Evolutionary conservation across 2,329 filamentous ascomycete species (phyloP).

Genomic region (Paecilomyces sp.): DNA sequence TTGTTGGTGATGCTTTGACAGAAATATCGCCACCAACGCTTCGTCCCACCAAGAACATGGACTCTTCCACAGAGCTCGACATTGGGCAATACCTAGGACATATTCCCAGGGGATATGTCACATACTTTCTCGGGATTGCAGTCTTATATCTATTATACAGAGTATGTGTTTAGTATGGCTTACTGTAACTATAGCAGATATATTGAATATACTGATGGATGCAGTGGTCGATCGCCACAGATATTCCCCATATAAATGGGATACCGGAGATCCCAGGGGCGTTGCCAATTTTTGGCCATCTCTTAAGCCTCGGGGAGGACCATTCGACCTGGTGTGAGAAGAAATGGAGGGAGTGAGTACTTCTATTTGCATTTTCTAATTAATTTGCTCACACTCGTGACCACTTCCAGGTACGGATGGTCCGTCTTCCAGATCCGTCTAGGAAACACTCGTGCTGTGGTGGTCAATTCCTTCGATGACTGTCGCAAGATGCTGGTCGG

Average conservation of each 20-base stretch:
- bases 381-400: background rate
- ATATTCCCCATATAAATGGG: slow-evolving; percentile 49
- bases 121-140: background rate
- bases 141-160: background rate
- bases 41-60: background rate
- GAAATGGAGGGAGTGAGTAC: slow-evolving; percentile 46
- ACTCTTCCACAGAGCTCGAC: background rate
- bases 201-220: background rate
- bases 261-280: slow-evolving; percentile 50
- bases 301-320: slow-evolving; percentile 49
- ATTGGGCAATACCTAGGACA: background rate
- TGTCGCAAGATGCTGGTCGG: slow-evolving; percentile 62
- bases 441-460: slow-evolving; percentile 51
- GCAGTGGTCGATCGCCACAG: slow-evolving; percentile 27
- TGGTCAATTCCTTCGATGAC: slow-evolving; percentile 66
- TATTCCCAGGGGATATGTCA: background rate
- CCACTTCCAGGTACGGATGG: background rate
- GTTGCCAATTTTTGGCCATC: slow-evolving; percentile 52
- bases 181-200: background rate
- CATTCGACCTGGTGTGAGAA: slow-evolving; percentile 46
- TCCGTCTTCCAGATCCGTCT: slow-evolving; percentile 50
- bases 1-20: too few species aligned
- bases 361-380: background rate
- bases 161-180: background rate
- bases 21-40: background rate